Conservation (phyloP, 225 moss, liverwort and hornwort species). For the Straminergon stramineum region DNA sequence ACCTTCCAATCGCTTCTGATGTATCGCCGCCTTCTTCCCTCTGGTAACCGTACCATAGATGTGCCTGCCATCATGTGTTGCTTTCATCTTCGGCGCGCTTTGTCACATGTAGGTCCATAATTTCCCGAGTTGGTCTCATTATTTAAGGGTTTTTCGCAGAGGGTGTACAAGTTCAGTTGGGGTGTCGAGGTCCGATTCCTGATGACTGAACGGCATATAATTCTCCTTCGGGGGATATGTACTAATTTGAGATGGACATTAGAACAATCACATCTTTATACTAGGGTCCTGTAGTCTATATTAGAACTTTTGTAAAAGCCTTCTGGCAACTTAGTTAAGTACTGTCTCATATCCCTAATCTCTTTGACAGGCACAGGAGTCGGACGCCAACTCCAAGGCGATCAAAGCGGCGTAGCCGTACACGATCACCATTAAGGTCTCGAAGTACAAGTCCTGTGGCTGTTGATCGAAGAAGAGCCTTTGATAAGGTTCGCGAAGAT, state of each 20-base stretch:
- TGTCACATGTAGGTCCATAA: conserved; percentile 44
- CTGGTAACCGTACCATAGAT: conserved; percentile 93
- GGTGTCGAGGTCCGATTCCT: conserved; percentile 22
- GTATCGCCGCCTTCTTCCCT: conserved; percentile 83
- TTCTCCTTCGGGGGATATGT: neutral
- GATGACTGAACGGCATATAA: conserved; percentile 1
- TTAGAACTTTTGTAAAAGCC: neutral
- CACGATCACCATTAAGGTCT: conserved; percentile 60
- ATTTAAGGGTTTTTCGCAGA: conserved; percentile 19
- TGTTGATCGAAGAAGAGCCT: conserved; percentile 67
- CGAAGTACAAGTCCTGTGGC: conserved; percentile 62
- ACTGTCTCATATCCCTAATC: neutral
- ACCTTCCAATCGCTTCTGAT: conserved; percentile 87
- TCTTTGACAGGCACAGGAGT: conserved; percentile 71
- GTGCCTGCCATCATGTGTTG: conserved; percentile 69
- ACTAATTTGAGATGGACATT: conserved; percentile 14
- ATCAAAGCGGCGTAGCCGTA: conserved; percentile 62
- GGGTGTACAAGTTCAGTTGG: conserved; percentile 4
- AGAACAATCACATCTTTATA: neutral
- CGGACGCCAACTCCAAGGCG: conserved; percentile 71
- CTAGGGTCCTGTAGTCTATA: neutral
- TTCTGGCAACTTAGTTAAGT: neutral
- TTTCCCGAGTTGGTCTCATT: conserved; percentile 34
- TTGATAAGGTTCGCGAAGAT: conserved; percentile 72
- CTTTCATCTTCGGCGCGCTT: conserved; percentile 65